Evolutionary conservation across 768 basidiomycete genomes (phyloP), one percentile per base, ranked within the genome.

Genomic region (Mycena chlorophos): DNA sequence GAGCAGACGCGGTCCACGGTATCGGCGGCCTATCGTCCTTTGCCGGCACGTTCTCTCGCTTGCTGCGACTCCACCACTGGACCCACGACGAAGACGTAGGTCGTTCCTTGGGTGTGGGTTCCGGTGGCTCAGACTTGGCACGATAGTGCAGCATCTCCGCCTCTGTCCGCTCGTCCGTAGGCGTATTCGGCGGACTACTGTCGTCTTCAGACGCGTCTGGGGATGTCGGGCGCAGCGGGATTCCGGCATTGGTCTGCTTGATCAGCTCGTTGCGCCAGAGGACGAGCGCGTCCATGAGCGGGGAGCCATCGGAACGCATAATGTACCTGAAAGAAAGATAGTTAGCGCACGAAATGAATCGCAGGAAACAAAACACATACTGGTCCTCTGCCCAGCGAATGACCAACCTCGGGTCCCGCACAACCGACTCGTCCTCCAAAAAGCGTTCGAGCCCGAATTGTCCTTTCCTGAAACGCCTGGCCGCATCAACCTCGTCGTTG

Each of bases 31-130:
- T 56, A 28, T 64, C 62, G 13, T 61, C 60, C 49, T 58, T 64
- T 40, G 30, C 51, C 26, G 66, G 55, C 14, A 49, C 55, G 55
- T 56, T 66, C 3, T 70, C 75, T 51, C 71, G 73, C 52, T 76
- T 71, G 69, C 83, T 86, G 19, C 88, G 76, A 57, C 81, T 85
- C 91, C 89, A 94, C 92, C 91, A 93, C 34, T 84, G 80, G 31
- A 82, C 82, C 91, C 90, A 93, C n/a, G 85, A 86, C 1, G 82
- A 79, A 14, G 84, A 83, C 0, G 80, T 79, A 3, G 82, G 79
- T 62, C 77, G 76, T 31, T 68, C 57, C 8, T 58, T 52, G 22
- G 56, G 55, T 3, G 60, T 56, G 14, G 64, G 62, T 43, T 70
- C 74, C 25, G 69, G 72, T 16, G 78, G 77, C 57, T 77, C 78